Evolutionary conservation across 2,329 filamentous ascomycete species (phyloP).

Genomic region (Tolypocladium paradoxum): DNA sequence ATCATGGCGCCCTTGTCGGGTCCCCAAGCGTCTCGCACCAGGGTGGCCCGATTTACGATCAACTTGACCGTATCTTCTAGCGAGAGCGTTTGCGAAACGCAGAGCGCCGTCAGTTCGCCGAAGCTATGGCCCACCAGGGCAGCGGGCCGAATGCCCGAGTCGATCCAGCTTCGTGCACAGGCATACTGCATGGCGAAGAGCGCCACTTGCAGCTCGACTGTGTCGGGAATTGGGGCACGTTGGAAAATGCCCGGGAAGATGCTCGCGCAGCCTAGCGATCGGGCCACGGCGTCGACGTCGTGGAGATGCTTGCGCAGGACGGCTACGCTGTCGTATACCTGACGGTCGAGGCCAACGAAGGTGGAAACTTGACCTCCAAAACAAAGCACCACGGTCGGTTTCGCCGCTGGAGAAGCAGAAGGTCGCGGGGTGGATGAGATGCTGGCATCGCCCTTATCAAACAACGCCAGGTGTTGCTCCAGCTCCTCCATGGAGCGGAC

Average conservation of each 20-base stretch:
- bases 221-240: constrained; percentile 9
- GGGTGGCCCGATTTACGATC: constrained; percentile 14
- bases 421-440: background rate
- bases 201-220: constrained; percentile 22
- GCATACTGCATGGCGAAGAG: constrained; percentile 30
- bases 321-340: constrained; percentile 14
- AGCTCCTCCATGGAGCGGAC: constrained; percentile 2
- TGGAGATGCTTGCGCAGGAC: constrained; percentile 13
- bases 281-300: background rate
- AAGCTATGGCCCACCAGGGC: constrained; percentile 27
- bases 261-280: constrained; percentile 9
- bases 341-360: constrained; percentile 17
- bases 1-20: constrained; percentile 28
- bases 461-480: constrained; percentile 14
- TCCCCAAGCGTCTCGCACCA: constrained; percentile 23
- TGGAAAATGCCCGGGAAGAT: constrained; percentile 23
- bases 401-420: background rate
- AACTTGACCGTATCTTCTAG: constrained; percentile 20
- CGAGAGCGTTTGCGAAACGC: constrained; percentile 19
- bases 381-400: constrained; percentile 21
- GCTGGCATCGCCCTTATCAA: background rate
- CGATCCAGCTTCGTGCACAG: constrained; percentile 23
- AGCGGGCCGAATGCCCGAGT: constrained; percentile 14
- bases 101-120: constrained; percentile 29
- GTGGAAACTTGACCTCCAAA: constrained; percentile 18